Evolutionary conservation across 148 eudicot genomes (phyloP).

Genomic region (Linanthus parryae): DNA sequence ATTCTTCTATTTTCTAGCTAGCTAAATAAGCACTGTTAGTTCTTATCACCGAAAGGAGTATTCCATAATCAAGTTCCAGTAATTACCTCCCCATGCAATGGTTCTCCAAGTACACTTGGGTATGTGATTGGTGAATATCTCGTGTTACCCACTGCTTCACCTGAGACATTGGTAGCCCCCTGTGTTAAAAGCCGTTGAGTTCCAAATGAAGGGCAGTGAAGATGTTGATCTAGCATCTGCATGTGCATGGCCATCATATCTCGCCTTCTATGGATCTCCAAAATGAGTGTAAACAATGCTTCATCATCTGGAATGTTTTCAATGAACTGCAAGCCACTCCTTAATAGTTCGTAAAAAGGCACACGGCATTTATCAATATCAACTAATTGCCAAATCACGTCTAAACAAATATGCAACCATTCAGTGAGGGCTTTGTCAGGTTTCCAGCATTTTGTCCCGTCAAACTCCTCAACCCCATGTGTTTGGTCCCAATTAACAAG

Average conservation of each 20-base stretch:
- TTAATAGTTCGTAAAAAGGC: constrained; percentile 89
- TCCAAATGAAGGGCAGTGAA: constrained; percentile 96
- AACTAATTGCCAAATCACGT: constrained; percentile 88
- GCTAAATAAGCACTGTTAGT: too few species aligned
- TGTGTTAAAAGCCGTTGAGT: constrained; percentile 75
- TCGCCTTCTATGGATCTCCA: constrained; percentile 92
- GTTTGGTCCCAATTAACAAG: constrained; percentile 87
- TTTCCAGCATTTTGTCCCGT: constrained; percentile 53
- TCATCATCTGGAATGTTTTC: constrained; percentile 94
- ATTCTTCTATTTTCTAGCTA: too few species aligned
- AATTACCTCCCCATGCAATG: constrained; percentile 94
- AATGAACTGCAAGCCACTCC: constrained; percentile 82
- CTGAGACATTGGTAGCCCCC: constrained; percentile 54
- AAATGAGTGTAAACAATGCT: constrained; percentile 79
- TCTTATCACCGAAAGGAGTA: too few species aligned
- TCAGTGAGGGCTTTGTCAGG: constrained; percentile 64
- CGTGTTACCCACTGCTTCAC: constrained; percentile 58
- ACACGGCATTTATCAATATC: constrained; percentile 88
- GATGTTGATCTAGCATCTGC: constrained; percentile 98
- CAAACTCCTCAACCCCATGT: constrained; percentile 48
- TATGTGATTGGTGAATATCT: constrained; percentile 93
- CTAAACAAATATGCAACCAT: constrained; percentile 90
- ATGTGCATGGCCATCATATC: constrained; percentile 98
- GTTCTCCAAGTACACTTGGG: constrained; percentile 99
- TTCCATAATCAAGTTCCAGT: constrained; percentile 4